phyloP scores from a whole-genome alignment of 805 yeast species.

The Metschnikowia santaceciliae region DNA sequence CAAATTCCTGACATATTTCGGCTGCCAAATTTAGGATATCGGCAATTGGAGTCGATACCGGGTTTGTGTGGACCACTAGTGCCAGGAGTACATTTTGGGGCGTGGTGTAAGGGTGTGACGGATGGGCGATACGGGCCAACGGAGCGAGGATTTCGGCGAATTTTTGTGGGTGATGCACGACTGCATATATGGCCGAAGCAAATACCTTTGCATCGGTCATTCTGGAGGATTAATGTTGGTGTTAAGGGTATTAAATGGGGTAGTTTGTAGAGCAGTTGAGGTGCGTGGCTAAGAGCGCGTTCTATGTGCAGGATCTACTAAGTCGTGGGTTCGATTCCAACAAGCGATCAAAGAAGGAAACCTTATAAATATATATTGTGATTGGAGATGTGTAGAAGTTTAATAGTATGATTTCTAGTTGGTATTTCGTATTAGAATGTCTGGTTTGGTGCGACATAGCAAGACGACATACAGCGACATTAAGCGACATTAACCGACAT shows the following conservation, averaged over 20 bases:
- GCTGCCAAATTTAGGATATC: background rate
- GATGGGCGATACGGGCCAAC: slow-evolving; percentile 4
- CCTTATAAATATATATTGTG: too few relatives aligned
- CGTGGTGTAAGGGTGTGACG: slow-evolving; percentile 4
- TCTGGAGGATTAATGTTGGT: too few relatives aligned
- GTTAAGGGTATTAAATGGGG: background rate
- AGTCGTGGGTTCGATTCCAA: background rate
- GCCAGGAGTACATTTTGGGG: slow-evolving; percentile 9
- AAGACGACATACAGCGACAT: too few relatives aligned
- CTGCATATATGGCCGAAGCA: slow-evolving; percentile 7
- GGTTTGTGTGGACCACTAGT: slow-evolving; percentile 10
- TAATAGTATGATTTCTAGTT: too few relatives aligned
- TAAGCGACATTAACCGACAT: too few relatives aligned
- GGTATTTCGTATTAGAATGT: too few relatives aligned
- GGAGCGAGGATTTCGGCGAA: slow-evolving; percentile 3
- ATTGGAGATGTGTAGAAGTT: too few relatives aligned
- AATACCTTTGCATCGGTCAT: slow-evolving; percentile 10
- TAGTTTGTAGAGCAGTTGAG: too few relatives aligned
- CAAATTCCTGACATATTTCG: background rate
- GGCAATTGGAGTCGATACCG: slow-evolving; percentile 5
- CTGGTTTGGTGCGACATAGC: too few relatives aligned
- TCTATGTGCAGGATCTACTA: background rate
- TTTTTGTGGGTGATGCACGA: slow-evolving; percentile 7
- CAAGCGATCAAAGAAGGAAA: too few relatives aligned
- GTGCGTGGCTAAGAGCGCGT: background rate